These are phyloP conservation scores for Dendryphion nanum DNA, from an alignment of 2,329 filamentous ascomycete genomes.

Conservation along the genomic window DNA sequence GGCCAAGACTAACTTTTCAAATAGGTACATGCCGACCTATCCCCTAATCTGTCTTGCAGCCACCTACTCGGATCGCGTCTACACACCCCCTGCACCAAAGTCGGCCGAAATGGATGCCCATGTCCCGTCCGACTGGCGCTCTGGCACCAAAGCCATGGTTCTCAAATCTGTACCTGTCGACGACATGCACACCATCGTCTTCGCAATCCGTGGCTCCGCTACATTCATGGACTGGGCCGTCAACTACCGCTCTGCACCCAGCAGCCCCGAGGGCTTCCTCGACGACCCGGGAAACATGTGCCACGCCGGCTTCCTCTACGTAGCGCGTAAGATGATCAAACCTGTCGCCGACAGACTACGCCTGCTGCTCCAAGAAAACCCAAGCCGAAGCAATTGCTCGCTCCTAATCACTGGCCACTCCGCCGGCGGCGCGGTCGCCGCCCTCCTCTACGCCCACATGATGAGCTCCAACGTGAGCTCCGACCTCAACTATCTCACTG, in stretches of 20 bases:
- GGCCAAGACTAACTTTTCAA: not conserved
- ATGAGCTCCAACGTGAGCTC: conserved; percentile 60
- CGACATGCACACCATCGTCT: conserved; percentile 74
- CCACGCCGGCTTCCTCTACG: conserved; percentile 76
- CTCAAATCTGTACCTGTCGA: conserved; percentile 80
- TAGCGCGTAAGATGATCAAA: conserved; percentile 71
- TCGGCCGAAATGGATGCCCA: conserved; percentile 66
- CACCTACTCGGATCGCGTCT: conserved; percentile 73
- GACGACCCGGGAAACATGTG: conserved; percentile 76
- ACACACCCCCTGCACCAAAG: conserved; percentile 55
- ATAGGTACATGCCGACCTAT: conserved; percentile 70
- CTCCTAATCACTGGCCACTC: conserved; percentile 84
- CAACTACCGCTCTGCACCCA: conserved; percentile 70
- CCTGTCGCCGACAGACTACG: conserved; percentile 71
- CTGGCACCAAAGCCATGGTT: conserved; percentile 81
- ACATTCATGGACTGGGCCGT: conserved; percentile 85
- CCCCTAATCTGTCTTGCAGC: conserved; percentile 77
- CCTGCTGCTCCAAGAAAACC: conserved; percentile 69
- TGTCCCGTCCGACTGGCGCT: conserved; percentile 67
- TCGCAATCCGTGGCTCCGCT: conserved; percentile 78
- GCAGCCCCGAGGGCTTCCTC: conserved; percentile 66
- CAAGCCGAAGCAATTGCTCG: conserved; percentile 61
- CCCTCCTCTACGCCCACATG: conserved; percentile 80
- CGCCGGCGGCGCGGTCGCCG: conserved; percentile 80
- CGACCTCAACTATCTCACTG: conserved; percentile 68